Evolutionary conservation across 2,329 filamentous ascomycete species (phyloP).

Genomic region (Chaetomium globosum): DNA sequence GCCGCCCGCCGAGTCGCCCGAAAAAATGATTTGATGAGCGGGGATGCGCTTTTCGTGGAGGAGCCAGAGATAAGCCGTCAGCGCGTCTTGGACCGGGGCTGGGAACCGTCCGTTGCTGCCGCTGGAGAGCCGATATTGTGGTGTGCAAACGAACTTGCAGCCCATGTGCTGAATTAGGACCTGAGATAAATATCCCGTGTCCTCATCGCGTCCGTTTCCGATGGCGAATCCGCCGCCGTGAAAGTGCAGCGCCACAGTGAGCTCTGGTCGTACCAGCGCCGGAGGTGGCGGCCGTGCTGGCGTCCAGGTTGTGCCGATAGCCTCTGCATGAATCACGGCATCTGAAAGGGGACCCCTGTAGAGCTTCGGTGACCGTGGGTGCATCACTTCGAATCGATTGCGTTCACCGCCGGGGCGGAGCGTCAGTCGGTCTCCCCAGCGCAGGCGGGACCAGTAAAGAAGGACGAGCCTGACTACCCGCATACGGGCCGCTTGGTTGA

Average conservation of each 20-base stretch:
- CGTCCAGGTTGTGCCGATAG: slow-evolving; percentile 37
- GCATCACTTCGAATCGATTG: slow-evolving; percentile 35
- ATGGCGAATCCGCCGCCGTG: slow-evolving; percentile 43
- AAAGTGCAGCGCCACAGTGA: slow-evolving; percentile 39
- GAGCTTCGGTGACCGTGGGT: slow-evolving; percentile 24
- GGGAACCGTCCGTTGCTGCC: slow-evolving; percentile 37
- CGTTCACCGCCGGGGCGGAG: slow-evolving; percentile 32
- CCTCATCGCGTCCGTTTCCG: slow-evolving; percentile 40
- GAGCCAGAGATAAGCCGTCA: slow-evolving; percentile 41
- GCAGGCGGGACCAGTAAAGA: slow-evolving; percentile 27
- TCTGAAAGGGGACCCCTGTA: slow-evolving; percentile 31
- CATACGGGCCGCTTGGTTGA: slow-evolving; percentile 21
- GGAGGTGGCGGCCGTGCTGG: slow-evolving; percentile 30
- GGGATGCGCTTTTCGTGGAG: slow-evolving; percentile 36
- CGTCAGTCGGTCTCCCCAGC: slow-evolving; percentile 24
- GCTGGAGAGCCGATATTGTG: slow-evolving; percentile 42
- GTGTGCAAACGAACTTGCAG: slow-evolving; percentile 38
- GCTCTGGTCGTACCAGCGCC: slow-evolving; percentile 21
- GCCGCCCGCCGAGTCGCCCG: slow-evolving; percentile 42
- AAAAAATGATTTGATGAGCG: slow-evolving; percentile 39
- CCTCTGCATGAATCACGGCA: slow-evolving; percentile 28
- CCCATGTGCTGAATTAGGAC: slow-evolving; percentile 36
- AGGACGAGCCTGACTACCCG: slow-evolving; percentile 20
- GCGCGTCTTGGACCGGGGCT: slow-evolving; percentile 40
- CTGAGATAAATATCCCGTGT: slow-evolving; percentile 38